Conservation (phyloP, 495 filamentous ascomycete species). For the Podospora pseudopauciseta region DNA sequence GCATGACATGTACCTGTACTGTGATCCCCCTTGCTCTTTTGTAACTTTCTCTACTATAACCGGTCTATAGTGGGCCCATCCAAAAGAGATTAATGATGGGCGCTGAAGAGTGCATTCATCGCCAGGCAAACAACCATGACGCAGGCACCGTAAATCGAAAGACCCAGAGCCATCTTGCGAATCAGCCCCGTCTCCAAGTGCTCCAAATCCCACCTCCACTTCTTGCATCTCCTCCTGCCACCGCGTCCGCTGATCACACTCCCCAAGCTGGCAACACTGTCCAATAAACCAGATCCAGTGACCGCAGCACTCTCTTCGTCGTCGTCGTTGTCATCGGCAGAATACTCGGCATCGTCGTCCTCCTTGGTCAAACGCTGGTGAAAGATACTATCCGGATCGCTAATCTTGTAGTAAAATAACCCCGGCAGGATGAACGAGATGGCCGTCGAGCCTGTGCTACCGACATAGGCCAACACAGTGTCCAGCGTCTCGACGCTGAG, state of each 20-base stretch:
- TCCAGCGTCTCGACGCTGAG: conserved; percentile 88
- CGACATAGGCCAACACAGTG: conserved; percentile 89
- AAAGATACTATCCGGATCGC: conserved; percentile 72
- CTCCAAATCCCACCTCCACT: conserved; percentile 50
- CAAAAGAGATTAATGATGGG: conserved; percentile 4
- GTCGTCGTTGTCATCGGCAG: conserved; percentile 46
- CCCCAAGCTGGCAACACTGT: conserved; percentile 43
- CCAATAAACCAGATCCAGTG: conserved; percentile 41
- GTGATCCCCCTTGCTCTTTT: not conserved
- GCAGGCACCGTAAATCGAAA: conserved; percentile 76
- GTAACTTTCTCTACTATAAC: not conserved
- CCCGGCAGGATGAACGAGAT: conserved; percentile 97
- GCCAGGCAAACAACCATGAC: conserved; percentile 88
- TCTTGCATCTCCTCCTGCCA: conserved; percentile 30
- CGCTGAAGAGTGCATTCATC: conserved; percentile 57
- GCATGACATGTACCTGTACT: not conserved
- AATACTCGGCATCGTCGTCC: conserved; percentile 64
- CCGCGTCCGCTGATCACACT: conserved; percentile 39
- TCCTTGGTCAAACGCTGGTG: conserved; percentile 85
- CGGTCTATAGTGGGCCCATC: not conserved
- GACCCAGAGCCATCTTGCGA: conserved; percentile 65
- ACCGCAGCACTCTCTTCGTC: conserved; percentile 37
- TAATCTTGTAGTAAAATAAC: conserved; percentile 97
- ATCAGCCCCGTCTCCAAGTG: conserved; percentile 54
- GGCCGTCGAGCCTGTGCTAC: conserved; percentile 85